Evolutionary conservation across 75 land plant species (phyloP).

Genomic region (Cryptomeria japonica): DNA sequence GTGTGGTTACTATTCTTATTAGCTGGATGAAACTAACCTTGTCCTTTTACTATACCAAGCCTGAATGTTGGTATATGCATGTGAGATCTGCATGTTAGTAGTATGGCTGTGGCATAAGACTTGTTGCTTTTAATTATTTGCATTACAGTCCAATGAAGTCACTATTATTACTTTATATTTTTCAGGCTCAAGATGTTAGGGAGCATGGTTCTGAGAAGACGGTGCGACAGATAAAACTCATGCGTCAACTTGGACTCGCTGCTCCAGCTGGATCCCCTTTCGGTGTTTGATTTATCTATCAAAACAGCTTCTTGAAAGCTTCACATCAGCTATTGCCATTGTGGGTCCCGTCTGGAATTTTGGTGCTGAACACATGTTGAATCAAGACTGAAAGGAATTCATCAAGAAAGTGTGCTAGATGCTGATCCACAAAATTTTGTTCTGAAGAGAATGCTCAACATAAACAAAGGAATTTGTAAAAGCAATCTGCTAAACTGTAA

Average conservation of each 20-base stretch:
- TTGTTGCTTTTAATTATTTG: not conserved
- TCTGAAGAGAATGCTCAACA: not conserved
- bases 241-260: constrained; percentile 38
- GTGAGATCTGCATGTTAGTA: not conserved
- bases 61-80: not conserved
- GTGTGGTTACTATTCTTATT: not conserved
- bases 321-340: not conserved
- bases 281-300: not conserved
- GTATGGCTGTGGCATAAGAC: not conserved
- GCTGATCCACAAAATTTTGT: not conserved
- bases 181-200: not conserved
- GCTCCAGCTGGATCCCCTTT: constrained; percentile 41
- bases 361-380: not conserved
- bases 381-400: not conserved
- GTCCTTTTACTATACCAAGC: not conserved
- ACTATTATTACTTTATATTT: not conserved
- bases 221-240: constrained; percentile 18
- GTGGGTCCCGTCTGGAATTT: not conserved
- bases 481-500: not conserved
- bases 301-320: not conserved
- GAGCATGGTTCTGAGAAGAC: not conserved
- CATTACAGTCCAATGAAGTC: not conserved
- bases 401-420: not conserved
- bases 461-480: not conserved
- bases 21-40: not conserved